A percentile compares a stretch with the other conserved stretches of the same genome.
Evolutionary conservation across 208 protist species (phyloP).

Genomic region (Porcisia hertigi): DNA sequence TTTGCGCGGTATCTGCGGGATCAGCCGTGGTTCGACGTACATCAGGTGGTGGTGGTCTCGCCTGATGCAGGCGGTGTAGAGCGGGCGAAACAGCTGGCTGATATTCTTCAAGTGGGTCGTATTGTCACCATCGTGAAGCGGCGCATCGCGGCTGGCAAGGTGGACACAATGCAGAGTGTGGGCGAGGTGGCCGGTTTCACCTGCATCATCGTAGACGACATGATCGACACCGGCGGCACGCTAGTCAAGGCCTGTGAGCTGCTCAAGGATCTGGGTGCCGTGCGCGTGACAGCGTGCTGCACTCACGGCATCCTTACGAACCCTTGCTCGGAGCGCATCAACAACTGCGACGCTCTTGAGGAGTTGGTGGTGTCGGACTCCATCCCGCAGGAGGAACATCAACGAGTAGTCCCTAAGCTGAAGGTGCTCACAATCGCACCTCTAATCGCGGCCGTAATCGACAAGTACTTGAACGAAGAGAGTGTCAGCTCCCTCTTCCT

Average conservation of each 20-base stretch:
- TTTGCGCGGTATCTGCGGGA: conserved; percentile 73
- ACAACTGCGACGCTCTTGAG: conserved; percentile 81
- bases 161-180: conserved; percentile 92
- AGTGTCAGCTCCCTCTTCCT: conserved; percentile 75
- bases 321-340: conserved; percentile 86
- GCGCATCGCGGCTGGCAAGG: conserved; percentile 74
- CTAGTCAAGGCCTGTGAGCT: conserved; percentile 92
- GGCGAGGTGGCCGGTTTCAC: conserved; percentile 93
- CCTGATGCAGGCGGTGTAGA: conserved; percentile 95
- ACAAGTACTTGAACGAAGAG: conserved; percentile 69
- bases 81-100: conserved; percentile 89
- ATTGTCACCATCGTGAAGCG: conserved; percentile 97
- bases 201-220: conserved; percentile 96
- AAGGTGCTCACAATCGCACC: conserved; percentile 89
- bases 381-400: conserved; percentile 89
- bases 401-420: conserved; percentile 76
- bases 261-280: conserved; percentile 92
- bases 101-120: conserved; percentile 82
- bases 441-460: conserved; percentile 81
- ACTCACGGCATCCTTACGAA: conserved; percentile 95
- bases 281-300: conserved; percentile 90
- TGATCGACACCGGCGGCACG: conserved; percentile 96
- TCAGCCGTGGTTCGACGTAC: conserved; percentile 75
- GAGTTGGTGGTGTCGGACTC: conserved; percentile 94
- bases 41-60: conserved; percentile 92